Percentiles rank a stretch among this genome's conserved stretches.
Evolutionary conservation across 177 flowering plant species (phyloP).

Genomic region (Vitis hybrid): DNA sequence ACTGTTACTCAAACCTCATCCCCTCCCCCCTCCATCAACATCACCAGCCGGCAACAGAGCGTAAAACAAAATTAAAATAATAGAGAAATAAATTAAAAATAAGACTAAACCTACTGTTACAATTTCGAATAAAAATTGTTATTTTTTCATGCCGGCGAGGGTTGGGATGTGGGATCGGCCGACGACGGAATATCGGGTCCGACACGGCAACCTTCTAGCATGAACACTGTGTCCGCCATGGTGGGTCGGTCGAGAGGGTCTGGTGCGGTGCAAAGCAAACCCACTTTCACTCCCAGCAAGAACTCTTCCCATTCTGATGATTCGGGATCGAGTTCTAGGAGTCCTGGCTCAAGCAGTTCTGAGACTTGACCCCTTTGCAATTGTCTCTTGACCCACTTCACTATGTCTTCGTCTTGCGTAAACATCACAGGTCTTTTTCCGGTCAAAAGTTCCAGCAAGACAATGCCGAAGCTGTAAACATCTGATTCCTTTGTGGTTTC

Average conservation of each 20-base stretch:
- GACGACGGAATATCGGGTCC: constrained; percentile 84
- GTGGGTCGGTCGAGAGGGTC: constrained; percentile 89
- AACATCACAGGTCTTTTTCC: constrained; percentile 85
- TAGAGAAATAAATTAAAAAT: background rate
- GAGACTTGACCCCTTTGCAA: constrained; percentile 76
- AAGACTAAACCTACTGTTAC: background rate
- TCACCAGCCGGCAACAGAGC: constrained; percentile 3
- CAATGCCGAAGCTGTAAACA: constrained; percentile 87
- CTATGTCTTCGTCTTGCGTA: constrained; percentile 80
- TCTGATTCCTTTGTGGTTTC: constrained; percentile 62
- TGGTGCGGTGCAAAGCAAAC: constrained; percentile 80
- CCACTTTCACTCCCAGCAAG: constrained; percentile 84
- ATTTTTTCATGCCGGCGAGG: constrained; percentile 46
- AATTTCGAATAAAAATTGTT: background rate
- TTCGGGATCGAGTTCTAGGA: constrained; percentile 88
- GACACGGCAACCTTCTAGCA: constrained; percentile 94
- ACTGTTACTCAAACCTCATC: background rate
- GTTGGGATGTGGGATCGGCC: constrained; percentile 82
- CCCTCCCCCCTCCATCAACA: background rate
- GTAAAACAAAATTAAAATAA: background rate
- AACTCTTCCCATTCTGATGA: constrained; percentile 98
- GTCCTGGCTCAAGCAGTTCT: constrained; percentile 76
- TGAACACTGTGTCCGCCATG: constrained; percentile 86
- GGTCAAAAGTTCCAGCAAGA: constrained; percentile 77
- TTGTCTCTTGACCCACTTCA: constrained; percentile 92